Conservation (phyloP, 768 basidiomycete genomes). For the Boletus edulis region DNA sequence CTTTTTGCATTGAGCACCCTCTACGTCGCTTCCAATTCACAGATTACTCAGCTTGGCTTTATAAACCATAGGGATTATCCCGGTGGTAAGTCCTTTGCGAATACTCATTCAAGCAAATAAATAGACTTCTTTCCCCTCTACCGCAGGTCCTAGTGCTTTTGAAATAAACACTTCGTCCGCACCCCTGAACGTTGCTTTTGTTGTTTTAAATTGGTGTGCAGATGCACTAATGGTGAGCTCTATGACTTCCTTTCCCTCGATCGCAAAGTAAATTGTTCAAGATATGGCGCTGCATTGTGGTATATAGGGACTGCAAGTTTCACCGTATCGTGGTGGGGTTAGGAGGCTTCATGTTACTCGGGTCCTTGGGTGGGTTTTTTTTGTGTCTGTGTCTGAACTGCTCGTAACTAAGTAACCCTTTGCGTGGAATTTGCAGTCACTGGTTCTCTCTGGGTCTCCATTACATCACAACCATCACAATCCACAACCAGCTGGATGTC, state of each 20-base stretch:
- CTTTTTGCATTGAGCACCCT: slow-evolving; percentile 29
- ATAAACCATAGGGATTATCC: slow-evolving; percentile 32
- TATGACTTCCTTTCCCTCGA: background rate
- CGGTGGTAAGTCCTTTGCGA: slow-evolving; percentile 18
- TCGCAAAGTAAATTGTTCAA: slow-evolving; percentile 1
- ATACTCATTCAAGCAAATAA: background rate
- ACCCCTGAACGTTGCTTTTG: slow-evolving; percentile 29
- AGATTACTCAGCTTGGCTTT: slow-evolving; percentile 30
- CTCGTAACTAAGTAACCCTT: background rate
- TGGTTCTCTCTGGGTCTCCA: slow-evolving; percentile 28
- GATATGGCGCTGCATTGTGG: slow-evolving; percentile 34
- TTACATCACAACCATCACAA: slow-evolving; percentile 22
- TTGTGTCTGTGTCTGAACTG: background rate
- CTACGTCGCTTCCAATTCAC: slow-evolving; percentile 21
- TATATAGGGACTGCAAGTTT: slow-evolving; percentile 28
- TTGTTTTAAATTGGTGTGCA: slow-evolving; percentile 31
- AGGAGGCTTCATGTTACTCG: slow-evolving; percentile 21
- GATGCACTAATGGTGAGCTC: slow-evolving; percentile 29
- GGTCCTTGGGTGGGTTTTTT: slow-evolving; percentile 20
- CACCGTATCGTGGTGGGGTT: slow-evolving; percentile 13
- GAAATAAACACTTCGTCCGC: slow-evolving; percentile 21
- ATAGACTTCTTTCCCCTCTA: background rate
- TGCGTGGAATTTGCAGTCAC: slow-evolving; percentile 15
- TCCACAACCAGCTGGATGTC: slow-evolving; percentile 28
- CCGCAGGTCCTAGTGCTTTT: slow-evolving; percentile 25